Conservation (phyloP, 2,329 filamentous ascomycete genomes). For the Spiromastix sp. region DNA sequence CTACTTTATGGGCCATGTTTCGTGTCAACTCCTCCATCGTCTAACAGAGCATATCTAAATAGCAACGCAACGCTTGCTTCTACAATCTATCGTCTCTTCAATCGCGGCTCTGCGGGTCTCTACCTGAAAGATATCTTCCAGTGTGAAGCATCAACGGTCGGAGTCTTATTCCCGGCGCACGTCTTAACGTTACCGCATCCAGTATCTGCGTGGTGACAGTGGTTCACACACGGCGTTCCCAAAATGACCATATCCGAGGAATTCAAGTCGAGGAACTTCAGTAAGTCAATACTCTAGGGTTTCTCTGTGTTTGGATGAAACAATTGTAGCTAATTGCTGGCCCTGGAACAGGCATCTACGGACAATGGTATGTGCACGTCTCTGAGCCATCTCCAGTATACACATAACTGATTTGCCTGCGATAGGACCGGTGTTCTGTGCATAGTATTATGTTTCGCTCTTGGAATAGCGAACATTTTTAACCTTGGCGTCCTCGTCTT, state of each 20-base stretch:
- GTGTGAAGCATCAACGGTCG: not conserved
- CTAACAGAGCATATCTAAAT: not conserved
- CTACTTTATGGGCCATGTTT: not conserved
- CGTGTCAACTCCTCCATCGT: not conserved
- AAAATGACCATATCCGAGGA: conserved; percentile 48
- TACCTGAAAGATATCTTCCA: not conserved
- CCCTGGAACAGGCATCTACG: conserved; percentile 49
- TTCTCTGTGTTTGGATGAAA: not conserved
- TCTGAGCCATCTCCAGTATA: not conserved
- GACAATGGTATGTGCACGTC: conserved; percentile 50
- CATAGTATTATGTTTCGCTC: conserved; percentile 55
- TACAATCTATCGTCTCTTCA: not conserved
- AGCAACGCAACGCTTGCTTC: not conserved
- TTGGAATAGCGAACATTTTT: conserved; percentile 61
- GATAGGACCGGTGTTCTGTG: conserved; percentile 45
- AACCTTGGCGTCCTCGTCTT: conserved; percentile 53
- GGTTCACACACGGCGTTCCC: not conserved
- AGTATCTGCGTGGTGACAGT: not conserved
- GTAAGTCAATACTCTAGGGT: conserved; percentile 34
- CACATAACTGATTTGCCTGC: not conserved
- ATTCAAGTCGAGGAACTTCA: conserved; percentile 56
- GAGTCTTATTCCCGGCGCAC: not conserved
- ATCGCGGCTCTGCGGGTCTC: not conserved
- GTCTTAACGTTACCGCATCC: not conserved
- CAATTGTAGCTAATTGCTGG: conserved; percentile 20